These are phyloP conservation scores for Phoma sp. DNA, from an alignment of 2,329 filamentous ascomycete species.

Conservation along the genomic window DNA sequence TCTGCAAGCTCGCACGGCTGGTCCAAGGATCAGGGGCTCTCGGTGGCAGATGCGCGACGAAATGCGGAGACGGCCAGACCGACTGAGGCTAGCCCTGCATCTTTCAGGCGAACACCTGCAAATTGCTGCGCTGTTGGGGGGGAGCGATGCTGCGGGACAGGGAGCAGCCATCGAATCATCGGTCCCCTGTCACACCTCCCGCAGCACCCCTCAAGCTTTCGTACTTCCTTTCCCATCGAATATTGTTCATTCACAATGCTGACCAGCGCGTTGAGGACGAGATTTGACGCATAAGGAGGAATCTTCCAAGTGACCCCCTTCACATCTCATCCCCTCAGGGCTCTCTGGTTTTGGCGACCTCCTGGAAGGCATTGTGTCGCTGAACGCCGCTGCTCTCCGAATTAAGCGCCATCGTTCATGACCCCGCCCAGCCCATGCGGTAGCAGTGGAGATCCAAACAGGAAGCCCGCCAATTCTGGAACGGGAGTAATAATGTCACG, in stretches of 20 bases:
- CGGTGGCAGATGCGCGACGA: slow-evolving; percentile 47
- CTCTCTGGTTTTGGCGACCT: slow-evolving; percentile 35
- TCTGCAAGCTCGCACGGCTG: slow-evolving; percentile 46
- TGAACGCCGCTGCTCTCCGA: slow-evolving; percentile 47
- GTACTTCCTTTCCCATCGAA: slow-evolving; percentile 31
- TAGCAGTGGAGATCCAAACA: slow-evolving; percentile 25
- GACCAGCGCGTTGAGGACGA: slow-evolving; percentile 26
- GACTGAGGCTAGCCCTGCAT: slow-evolving; percentile 46
- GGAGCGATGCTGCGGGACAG: slow-evolving; percentile 40
- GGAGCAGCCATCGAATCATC: slow-evolving; percentile 41
- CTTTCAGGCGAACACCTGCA: slow-evolving; percentile 48
- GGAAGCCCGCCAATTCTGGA: slow-evolving; percentile 20
- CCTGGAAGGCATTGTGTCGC: slow-evolving; percentile 37
- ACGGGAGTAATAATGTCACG: slow-evolving; percentile 34
- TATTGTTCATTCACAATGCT: slow-evolving; percentile 23
- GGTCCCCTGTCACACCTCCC: slow-evolving; percentile 33
- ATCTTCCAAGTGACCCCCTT: slow-evolving; percentile 33
- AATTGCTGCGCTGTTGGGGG: slow-evolving; percentile 46
- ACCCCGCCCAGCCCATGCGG: slow-evolving; percentile 32
- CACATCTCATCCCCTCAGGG: slow-evolving; percentile 27
- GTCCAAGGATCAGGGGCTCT: slow-evolving; percentile 49
- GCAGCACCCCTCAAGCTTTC: slow-evolving; percentile 34
- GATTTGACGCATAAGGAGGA: slow-evolving; percentile 22
- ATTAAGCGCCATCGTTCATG: slow-evolving; percentile 40
- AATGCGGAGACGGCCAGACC: slow-evolving; percentile 50